phyloP scores from a whole-genome alignment of 2,329 filamentous ascomycete genomes.

The Didymosphaeria variabile region DNA sequence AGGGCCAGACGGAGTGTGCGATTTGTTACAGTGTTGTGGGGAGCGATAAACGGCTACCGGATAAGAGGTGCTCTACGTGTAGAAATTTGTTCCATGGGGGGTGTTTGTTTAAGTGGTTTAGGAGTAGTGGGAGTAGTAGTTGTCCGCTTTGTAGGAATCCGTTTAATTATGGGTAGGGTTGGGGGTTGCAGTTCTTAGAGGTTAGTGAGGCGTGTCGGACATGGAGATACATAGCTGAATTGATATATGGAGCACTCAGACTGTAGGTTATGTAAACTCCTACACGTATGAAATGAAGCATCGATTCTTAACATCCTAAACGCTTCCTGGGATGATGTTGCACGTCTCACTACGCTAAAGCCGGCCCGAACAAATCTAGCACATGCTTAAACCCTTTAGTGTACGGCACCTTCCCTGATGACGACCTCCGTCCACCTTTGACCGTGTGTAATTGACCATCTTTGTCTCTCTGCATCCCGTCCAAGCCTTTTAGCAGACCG shows the following conservation, averaged over 20 bases:
- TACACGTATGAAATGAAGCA: too few species aligned
- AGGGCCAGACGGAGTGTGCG: conserved; percentile 93
- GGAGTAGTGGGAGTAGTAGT: conserved; percentile 87
- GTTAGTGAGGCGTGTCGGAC: background rate
- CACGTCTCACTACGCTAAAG: background rate
- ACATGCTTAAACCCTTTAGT: too few species aligned
- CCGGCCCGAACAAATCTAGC: too few species aligned
- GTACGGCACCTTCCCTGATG: background rate
- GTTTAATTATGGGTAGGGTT: conserved; percentile 68
- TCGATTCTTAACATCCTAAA: too few species aligned
- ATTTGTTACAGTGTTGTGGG: conserved; percentile 97
- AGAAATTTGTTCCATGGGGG: conserved; percentile 91
- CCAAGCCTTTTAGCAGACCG: background rate
- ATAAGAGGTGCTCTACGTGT: conserved; percentile 91
- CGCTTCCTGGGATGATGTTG: too few species aligned
- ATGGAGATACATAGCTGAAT: background rate
- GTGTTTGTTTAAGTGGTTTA: conserved; percentile 97
- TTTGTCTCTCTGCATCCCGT: background rate
- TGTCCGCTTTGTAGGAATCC: conserved; percentile 93
- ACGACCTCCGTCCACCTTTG: background rate
- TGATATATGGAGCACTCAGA: too few species aligned
- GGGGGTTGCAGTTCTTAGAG: background rate
- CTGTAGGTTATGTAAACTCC: too few species aligned
- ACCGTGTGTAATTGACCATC: background rate
- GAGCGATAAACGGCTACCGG: conserved; percentile 85